Evolutionary conservation across 768 basidiomycete genomes (phyloP).

Genomic region (Auriscalpium microsporum): DNA sequence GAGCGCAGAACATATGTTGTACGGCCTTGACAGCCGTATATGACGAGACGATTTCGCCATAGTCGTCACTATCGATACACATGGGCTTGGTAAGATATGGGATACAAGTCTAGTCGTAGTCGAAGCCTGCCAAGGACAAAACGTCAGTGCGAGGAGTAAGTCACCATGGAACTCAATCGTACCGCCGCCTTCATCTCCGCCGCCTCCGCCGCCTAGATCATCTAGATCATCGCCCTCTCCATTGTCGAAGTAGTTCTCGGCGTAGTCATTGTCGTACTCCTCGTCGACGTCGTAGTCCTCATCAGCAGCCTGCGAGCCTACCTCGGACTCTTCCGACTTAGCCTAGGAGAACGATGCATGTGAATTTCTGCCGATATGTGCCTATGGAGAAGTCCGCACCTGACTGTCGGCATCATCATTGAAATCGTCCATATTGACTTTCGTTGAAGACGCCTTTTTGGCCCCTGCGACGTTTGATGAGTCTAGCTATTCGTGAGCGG

Average conservation of each 20-base stretch:
- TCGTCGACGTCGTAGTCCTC: constrained; percentile 85
- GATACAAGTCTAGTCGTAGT: constrained; percentile 14
- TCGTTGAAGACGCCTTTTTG: constrained; percentile 2
- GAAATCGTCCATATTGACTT: constrained; percentile 13
- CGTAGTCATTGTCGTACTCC: constrained; percentile 88
- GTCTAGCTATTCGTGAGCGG: neutral
- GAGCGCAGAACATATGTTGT: no score
- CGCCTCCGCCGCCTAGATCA: constrained; percentile 65
- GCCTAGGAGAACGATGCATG: constrained; percentile 31
- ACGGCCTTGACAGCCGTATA: no score
- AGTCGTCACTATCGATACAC: no score
- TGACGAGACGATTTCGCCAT: no score
- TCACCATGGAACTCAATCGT: constrained; percentile 1
- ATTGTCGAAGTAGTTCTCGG: constrained; percentile 86
- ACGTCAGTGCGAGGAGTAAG: neutral
- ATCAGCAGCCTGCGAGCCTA: constrained; percentile 53
- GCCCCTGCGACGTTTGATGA: constrained; percentile 4
- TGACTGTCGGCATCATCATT: constrained; percentile 9
- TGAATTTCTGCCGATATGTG: no score
- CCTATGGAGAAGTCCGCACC: neutral
- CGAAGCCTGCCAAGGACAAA: constrained; percentile 13
- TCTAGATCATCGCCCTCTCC: constrained; percentile 79
- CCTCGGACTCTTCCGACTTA: constrained; percentile 64
- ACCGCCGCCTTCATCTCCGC: constrained; percentile 57
- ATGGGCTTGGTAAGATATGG: constrained; percentile 1